Base-by-base conservation (phyloP, 495 filamentous ascomycete genomes). In the Echria macrotheca region DNA sequence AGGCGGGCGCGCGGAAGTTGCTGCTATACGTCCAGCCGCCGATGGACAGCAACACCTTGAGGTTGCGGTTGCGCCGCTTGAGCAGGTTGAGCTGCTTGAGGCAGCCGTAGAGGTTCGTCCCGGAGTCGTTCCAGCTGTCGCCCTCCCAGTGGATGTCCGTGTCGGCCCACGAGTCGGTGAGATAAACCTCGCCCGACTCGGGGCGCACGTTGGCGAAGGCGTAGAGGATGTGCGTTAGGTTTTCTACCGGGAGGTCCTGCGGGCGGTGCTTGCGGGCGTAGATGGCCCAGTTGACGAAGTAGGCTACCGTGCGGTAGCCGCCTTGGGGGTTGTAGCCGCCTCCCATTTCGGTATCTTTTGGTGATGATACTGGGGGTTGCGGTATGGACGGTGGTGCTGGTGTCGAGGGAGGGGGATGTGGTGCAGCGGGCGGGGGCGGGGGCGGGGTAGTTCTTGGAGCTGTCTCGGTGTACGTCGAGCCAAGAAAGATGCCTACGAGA, bases 21-120 rank as follows among this genome's bases (percentile, higher is more conserved):
- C 79, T 66, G 43, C 86, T 87, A 65, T 96, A 97, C 0, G 91
- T 95, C 93, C 94, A 97, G 23, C 93, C 93, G 50, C 93, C 93
- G 54, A 99, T 93, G 38, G 87, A 94, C 10, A 99, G 80, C 8
- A 97, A 75, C 5, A 95, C 76, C 68, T 97, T 96, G 37, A 98
- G 71, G 62, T 94, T 83, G 45, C 93, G 82, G 67, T 97, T 83
- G 50, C 79, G 72, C 60, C 85, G 85, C 76, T 98, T 98, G 28
- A 91, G 81, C 21, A 98, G 74, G 69, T 84, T 89, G 17, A 98
- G 80, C 71, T 97, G 93, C 75, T 97, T 98, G 33, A 91, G 69
- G 66, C 88, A 96, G 44, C 89, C 89, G 70, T 94, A 95, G 46
- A 93, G 74, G 66, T 95, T 93, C 40, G 75, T 84, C 17, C 84